phyloP scores from a whole-genome alignment of 2,329 filamentous ascomycete species.

The Nemania sp. region DNA sequence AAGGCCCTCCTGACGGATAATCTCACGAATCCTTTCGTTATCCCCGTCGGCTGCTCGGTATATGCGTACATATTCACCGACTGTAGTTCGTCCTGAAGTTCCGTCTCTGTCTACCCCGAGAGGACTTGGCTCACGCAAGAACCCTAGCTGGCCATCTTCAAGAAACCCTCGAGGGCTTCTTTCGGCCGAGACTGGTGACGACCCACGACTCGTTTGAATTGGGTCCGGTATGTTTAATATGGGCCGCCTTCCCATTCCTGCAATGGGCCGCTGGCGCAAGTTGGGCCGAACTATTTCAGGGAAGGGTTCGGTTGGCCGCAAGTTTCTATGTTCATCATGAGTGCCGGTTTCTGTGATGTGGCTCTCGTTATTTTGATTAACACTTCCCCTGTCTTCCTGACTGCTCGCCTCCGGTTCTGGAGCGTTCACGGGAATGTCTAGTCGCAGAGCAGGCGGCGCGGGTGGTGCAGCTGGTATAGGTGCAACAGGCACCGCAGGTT shows the following conservation, averaged over 20 bases:
- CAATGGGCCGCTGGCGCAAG: conserved; percentile 45
- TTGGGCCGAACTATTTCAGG: conserved; percentile 39
- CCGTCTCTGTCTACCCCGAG: conserved; percentile 35
- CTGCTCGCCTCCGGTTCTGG: conserved; percentile 25
- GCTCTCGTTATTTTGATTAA: conserved; percentile 22
- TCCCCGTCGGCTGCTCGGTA: conserved; percentile 72
- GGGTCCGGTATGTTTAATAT: conserved; percentile 39
- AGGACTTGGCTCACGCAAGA: conserved; percentile 35
- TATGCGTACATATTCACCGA: conserved; percentile 61
- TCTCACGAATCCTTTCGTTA: conserved; percentile 67
- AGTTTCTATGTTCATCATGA: conserved; percentile 35
- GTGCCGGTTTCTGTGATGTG: conserved; percentile 22
- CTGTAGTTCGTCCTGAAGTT: conserved; percentile 51
- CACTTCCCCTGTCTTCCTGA: conserved; percentile 41
- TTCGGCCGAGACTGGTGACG: conserved; percentile 28
- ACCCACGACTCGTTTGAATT: conserved; percentile 33
- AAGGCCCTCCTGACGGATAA: conserved; percentile 71
- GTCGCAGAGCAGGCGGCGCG: conserved; percentile 34
- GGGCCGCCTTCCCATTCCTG: conserved; percentile 46
- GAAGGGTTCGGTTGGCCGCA: conserved; percentile 27
- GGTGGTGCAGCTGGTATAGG: conserved; percentile 22
- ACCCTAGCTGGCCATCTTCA: conserved; percentile 30
- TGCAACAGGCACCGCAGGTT: conserved; percentile 22
- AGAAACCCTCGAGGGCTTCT: conserved; percentile 33
- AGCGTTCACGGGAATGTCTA: conserved; percentile 33